These are phyloP conservation scores for Sarocladiaceae sp. DNA, from an alignment of 2,329 filamentous ascomycete species.

Conservation along the genomic window DNA sequence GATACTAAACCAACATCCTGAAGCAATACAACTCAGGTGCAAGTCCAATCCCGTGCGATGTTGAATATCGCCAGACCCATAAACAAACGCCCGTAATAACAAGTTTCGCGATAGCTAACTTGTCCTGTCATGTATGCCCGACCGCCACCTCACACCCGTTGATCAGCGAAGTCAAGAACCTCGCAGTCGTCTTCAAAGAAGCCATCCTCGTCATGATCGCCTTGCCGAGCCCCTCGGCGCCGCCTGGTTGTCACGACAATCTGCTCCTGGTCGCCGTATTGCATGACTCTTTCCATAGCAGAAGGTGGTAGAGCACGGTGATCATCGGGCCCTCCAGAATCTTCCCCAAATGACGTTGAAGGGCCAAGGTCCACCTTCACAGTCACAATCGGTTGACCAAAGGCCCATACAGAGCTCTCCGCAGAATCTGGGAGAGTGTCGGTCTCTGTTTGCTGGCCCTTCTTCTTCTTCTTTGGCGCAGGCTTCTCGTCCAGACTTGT, in stretches of 20 bases:
- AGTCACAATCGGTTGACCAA: conserved; percentile 48
- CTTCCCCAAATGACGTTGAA: conserved; percentile 40
- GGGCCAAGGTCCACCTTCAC: conserved; percentile 49
- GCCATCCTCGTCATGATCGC: conserved; percentile 56
- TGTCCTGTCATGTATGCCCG: not conserved
- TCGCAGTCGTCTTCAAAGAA: conserved; percentile 94
- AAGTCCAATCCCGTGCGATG: too few species aligned
- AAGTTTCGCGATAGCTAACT: too few species aligned
- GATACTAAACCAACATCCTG: conserved; percentile 4
- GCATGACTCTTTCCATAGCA: conserved; percentile 57
- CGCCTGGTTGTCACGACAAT: conserved; percentile 77
- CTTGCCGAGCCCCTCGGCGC: conserved; percentile 47
- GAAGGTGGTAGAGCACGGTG: conserved; percentile 55
- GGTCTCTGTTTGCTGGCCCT: conserved; percentile 22
- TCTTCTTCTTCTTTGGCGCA: conserved; percentile 30
- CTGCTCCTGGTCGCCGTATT: conserved; percentile 61
- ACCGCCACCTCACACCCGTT: conserved; percentile 50
- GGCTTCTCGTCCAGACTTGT: conserved; percentile 33
- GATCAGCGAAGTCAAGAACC: conserved; percentile 79
- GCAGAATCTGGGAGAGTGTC: conserved; percentile 15
- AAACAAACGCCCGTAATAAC: too few species aligned
- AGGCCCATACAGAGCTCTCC: conserved; percentile 41
- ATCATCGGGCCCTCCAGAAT: conserved; percentile 45
- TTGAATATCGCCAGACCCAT: too few species aligned
- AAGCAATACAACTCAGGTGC: too few species aligned